Evolutionary conservation across 768 basidiomycete species (phyloP).

Genomic region (Suillus subalutaceus): DNA sequence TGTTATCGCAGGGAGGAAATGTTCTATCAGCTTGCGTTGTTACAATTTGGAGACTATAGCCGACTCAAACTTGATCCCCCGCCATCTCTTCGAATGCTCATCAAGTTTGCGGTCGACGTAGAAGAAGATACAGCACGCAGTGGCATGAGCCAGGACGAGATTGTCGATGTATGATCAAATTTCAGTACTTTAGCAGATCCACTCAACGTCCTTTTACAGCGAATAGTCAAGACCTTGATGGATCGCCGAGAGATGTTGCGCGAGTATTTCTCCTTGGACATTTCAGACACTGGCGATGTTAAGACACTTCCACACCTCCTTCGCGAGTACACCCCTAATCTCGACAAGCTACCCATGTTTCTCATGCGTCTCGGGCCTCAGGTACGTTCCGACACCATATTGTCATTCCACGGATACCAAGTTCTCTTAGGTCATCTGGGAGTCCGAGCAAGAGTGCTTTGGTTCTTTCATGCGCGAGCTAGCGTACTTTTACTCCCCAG

Average conservation of each 20-base stretch:
- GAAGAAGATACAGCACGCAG: constrained; percentile 53
- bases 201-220: constrained; percentile 40
- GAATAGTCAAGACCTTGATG: constrained; percentile 63
- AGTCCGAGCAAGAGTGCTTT: constrained; percentile 83
- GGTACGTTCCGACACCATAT: constrained; percentile 42
- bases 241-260: constrained; percentile 78
- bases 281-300: constrained; percentile 69
- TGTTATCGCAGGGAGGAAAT: constrained; percentile 72
- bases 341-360: constrained; percentile 88
- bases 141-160: constrained; percentile 57
- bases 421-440: constrained; percentile 81
- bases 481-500: constrained; percentile 86
- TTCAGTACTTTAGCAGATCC: not conserved
- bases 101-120: constrained; percentile 80
- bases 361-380: constrained; percentile 92
- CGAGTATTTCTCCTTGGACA: constrained; percentile 86
- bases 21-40: constrained; percentile 90
- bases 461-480: constrained; percentile 84
- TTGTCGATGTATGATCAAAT: constrained; percentile 63
- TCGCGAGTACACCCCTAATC: constrained; percentile 86
- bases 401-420: constrained; percentile 10
- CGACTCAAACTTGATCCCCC: constrained; percentile 82
- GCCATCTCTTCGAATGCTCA: constrained; percentile 67
- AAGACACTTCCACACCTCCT: constrained; percentile 81
- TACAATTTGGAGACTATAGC: constrained; percentile 87